Conservation (phyloP, 2,329 filamentous ascomycete genomes). For the Cyphellophora attinorum region DNA sequence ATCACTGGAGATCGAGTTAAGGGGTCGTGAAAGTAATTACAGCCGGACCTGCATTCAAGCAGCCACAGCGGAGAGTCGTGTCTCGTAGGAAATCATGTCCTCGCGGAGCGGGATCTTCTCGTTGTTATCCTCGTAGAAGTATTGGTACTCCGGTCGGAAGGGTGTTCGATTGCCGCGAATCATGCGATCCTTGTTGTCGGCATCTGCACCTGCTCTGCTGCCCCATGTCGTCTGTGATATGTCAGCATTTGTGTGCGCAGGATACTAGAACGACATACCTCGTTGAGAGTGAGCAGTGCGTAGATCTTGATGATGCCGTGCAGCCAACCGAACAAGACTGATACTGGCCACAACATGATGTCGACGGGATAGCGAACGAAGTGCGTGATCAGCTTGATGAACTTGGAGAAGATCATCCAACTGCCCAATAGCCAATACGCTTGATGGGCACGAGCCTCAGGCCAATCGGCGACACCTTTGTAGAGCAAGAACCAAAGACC, state of each 20-base stretch:
- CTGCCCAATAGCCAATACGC: slow-evolving; percentile 54
- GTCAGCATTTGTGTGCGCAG: too few species aligned
- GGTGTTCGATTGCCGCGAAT: slow-evolving; percentile 21
- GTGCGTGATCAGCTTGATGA: slow-evolving; percentile 80
- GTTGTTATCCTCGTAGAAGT: slow-evolving; percentile 10
- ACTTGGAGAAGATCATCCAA: slow-evolving; percentile 84
- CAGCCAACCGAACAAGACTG: slow-evolving; percentile 82
- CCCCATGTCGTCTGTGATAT: slow-evolving; percentile 91
- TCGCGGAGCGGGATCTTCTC: slow-evolving; percentile 12
- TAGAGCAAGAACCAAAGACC: slow-evolving; percentile 61
- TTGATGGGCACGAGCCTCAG: slow-evolving; percentile 40
- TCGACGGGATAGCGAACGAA: slow-evolving; percentile 78
- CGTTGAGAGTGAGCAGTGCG: slow-evolving; percentile 69
- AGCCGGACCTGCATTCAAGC: slow-evolving; percentile 7
- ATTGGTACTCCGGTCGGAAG: neutral
- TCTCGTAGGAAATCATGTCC: slow-evolving; percentile 10
- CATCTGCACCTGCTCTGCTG: slow-evolving; percentile 82
- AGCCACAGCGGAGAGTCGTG: slow-evolving; percentile 10
- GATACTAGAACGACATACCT: slow-evolving; percentile 48
- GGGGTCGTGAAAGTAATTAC: neutral
- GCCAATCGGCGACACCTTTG: slow-evolving; percentile 57
- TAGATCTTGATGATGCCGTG: slow-evolving; percentile 90
- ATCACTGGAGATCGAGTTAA: neutral
- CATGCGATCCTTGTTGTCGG: slow-evolving; percentile 66
- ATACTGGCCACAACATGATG: slow-evolving; percentile 70